Conservation (phyloP, 1,139 yeast species). For the Candida tropicalis region DNA sequence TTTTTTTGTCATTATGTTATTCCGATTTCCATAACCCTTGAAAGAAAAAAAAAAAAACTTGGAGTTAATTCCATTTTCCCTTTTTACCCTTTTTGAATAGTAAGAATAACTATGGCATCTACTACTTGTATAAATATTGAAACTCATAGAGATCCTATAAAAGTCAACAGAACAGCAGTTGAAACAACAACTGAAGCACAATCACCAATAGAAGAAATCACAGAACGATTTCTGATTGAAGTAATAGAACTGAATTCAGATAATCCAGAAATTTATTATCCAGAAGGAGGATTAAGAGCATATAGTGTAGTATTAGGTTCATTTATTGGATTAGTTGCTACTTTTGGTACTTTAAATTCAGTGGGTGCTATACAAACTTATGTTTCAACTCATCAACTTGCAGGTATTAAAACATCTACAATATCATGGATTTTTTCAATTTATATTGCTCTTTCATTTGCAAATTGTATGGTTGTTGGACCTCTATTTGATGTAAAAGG, state of each 20-base stretch:
- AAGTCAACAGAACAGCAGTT: conserved; percentile 3
- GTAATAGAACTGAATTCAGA: neutral
- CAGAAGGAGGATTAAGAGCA: conserved; percentile 35
- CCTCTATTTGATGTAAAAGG: conserved; percentile 42
- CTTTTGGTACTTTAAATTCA: conserved; percentile 35
- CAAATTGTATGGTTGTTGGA: conserved; percentile 36
- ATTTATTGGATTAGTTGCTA: conserved; percentile 33
- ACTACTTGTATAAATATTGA: conserved; percentile 4
- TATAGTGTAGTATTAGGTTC: conserved; percentile 38
- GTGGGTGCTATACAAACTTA: conserved; percentile 41
- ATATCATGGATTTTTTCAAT: conserved; percentile 44
- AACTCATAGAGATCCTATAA: neutral
- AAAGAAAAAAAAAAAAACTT: no score
- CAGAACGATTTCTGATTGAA: conserved; percentile 2
- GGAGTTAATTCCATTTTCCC: no score
- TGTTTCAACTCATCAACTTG: conserved; percentile 35
- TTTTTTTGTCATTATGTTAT: no score
- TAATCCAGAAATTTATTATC: conserved; percentile 14
- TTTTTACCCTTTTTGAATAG: no score
- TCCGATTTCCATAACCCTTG: no score
- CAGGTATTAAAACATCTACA: conserved; percentile 20
- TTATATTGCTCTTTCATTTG: conserved; percentile 33
- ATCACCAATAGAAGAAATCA: neutral
- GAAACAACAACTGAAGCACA: conserved; percentile 1
- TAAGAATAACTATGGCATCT: no score